These are phyloP conservation scores for Tuber borchii DNA, from an alignment of 495 filamentous ascomycete genomes.

Conservation along the genomic window DNA sequence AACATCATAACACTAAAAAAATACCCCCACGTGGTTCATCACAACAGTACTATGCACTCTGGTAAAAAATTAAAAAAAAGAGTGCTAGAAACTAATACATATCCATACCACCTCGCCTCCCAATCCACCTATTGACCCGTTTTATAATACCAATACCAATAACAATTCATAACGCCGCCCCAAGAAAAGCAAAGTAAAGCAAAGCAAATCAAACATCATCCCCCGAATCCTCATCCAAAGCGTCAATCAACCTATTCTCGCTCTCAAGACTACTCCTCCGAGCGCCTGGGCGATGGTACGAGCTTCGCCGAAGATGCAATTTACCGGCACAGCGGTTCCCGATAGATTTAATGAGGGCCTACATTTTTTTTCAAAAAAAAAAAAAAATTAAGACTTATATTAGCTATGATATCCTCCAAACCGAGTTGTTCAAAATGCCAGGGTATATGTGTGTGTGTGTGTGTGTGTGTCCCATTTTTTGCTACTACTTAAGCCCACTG, in stretches of 20 bases:
- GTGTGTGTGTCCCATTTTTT: not conserved
- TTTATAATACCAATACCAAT: not conserved
- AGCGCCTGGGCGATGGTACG: not conserved
- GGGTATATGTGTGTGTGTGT: not conserved
- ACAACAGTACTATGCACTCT: not conserved
- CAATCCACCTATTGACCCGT: not conserved
- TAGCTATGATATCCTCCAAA: not conserved
- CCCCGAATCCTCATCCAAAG: conserved; percentile 88
- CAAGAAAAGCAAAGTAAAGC: not conserved
- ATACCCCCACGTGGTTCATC: not conserved
- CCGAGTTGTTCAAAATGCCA: not conserved
- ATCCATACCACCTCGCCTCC: not conserved
- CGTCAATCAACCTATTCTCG: conserved; percentile 90
- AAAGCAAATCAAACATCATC: conserved; percentile 43
- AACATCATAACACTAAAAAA: not conserved
- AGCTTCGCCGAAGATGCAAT: not conserved
- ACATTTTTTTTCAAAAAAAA: not conserved
- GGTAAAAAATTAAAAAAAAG: not conserved
- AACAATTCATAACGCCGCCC: not conserved
- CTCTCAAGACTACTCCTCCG: conserved; percentile 58
- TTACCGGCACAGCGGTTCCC: not conserved
- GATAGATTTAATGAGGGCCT: not conserved
- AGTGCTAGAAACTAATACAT: not conserved
- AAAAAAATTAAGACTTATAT: not conserved
- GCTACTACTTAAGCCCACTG: not conserved